Base-by-base conservation (phyloP, 495 filamentous ascomycete species). In the Tuber brumale region DNA sequence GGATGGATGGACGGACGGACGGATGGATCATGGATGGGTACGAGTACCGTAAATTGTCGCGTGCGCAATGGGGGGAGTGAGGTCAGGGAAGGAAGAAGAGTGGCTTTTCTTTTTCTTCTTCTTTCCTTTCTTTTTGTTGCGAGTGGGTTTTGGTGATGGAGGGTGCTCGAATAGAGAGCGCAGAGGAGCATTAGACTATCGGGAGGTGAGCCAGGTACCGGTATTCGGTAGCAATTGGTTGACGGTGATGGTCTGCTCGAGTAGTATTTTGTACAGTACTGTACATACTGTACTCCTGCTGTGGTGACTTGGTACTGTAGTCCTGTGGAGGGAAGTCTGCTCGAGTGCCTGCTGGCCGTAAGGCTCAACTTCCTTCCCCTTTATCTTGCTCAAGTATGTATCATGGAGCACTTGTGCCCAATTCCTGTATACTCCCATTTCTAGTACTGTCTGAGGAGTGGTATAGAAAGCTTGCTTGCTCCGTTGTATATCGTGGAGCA, bases 1-100 rank as follows among this genome's bases (percentile, higher is more conserved):
- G 21, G 48, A 9, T 66, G 51, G n/a, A 31, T 4, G 57, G 27
- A 66, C 10, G 57, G n/a, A 18, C 27, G 57, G 27, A 31, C 12
- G 51, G 7, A 61, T 31, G 57, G 57, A 18, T 10, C 21, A 57
- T 57, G 48, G 48, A 57, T 57, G 48, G 48, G n/a, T n/a, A n/a
- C n/a, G n/a, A n/a, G 57, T 45, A 43, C 42, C 19, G 46, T 61
- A 31, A 66, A 66, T 66, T 66, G 57, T 66, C 57, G 57, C 57
- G 57, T 66, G 57, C 57, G n/a, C 57, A 66, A 16, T 6, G 48
- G 57, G 27, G 51, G 23, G 19, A 23, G 57, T 66, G 57, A 57
- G 48, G 48, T n/a, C 48, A n/a, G 23, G 6, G 48, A 57, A n/a
- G 1, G 48, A n/a, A 51, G 46, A 57, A 57, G 57, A n/a, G 12